Evolutionary conservation across 352 stramenopile species (phyloP), one percentile per base, ranked within the genome.

Genomic region (Phytophthora pini): DNA sequence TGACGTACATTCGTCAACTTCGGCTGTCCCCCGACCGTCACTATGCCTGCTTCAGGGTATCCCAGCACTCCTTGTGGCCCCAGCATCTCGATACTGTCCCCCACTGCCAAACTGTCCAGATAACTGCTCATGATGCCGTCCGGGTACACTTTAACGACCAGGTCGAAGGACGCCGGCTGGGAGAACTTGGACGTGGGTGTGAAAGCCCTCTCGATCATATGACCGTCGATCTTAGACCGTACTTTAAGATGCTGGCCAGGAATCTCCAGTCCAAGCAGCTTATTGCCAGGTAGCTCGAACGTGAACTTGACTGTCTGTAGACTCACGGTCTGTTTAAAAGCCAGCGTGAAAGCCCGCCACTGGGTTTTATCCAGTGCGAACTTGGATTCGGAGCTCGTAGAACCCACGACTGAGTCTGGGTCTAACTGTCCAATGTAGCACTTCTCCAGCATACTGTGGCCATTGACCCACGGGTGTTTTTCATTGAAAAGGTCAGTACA

Each of bases 401-500:
- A 44, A 4, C 40, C 5, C 12, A 27, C 47, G 2, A 88, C 61
- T 13, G 80, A 89, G 32, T 88, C 76, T 5, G 72, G 74, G 38
- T 92, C 84, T 36, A 95, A 47, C 13, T 79, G 68, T 2, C 86
- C 88, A 15, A 95, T 79, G 45, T 84, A 85, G 71, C 88, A 95
- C 76, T 94, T 94, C 58, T 94, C 82, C n/a, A 97, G 69, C 88
- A 97, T 97, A 51, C 76, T 74, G 68, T 96, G 87, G 50, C 80
- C 85, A 68, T 98, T 99, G 17, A 99, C 92, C 94, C 96, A 99
- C 20, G 78, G 70, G 74, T 99, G 97, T 71, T 98, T 97, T 70
- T 99, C 98, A 61, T 99, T 97, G 77, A 99, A 99, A 6, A 99
- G 73, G 27, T 81, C 82, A 3, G 97, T 99, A 56, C 84, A 97